Base-by-base conservation (phyloP, 2,329 filamentous ascomycete species). In the Venturia nashicola region DNA sequence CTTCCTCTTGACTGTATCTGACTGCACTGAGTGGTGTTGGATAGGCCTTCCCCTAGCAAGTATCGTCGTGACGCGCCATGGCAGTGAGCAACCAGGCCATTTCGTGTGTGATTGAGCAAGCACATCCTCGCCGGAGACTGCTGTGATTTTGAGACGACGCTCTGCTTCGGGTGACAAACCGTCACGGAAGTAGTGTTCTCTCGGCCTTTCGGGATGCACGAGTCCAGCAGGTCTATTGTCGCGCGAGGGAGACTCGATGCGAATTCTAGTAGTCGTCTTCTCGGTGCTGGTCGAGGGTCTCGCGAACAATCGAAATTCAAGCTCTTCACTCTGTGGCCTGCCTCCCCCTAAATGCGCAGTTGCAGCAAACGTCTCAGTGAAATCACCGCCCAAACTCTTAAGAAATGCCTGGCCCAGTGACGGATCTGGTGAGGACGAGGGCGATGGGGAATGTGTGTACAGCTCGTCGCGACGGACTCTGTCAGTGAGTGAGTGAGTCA, bases 41-140 rank as follows among this genome's bases (percentile, higher is more conserved):
- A 23, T 11, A 1, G 36, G 42, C 43, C 6, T 43, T 20, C 59
- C 59, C 5, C 16, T 44, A 2, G 42, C 27, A 12, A 32, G n/a
- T 20, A 60, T 60, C 14, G 59, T 60, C 42, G 39, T 60, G 59
- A 60, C 59, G 36, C 59, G 59, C 59, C 59, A 60, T 43, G 59
- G 59, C 16, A 60, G 39, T 14, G 23, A 40, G 36, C 59, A 60
- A 14, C 59, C 59, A 42, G 59, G 39, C 36, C 59, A 60, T 43
- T 42, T 23, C 36, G n/a, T 44, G 11, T 27, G 20, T 20, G 59
- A 42, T 42, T 18, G 59, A 23, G 9, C 59, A 11, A 60, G 59
- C 59, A 60, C 59, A 42, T 60, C 18, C n/a, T 60, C 59, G n/a
- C 59, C 59, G 7, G 59, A 60, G 9, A 60, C 42, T 43, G 59